A percentile compares a stretch with the other conserved stretches of the same genome.
phyloP scores from a whole-genome alignment of 2,329 filamentous ascomycete genomes.

The Capronia epimyces region DNA sequence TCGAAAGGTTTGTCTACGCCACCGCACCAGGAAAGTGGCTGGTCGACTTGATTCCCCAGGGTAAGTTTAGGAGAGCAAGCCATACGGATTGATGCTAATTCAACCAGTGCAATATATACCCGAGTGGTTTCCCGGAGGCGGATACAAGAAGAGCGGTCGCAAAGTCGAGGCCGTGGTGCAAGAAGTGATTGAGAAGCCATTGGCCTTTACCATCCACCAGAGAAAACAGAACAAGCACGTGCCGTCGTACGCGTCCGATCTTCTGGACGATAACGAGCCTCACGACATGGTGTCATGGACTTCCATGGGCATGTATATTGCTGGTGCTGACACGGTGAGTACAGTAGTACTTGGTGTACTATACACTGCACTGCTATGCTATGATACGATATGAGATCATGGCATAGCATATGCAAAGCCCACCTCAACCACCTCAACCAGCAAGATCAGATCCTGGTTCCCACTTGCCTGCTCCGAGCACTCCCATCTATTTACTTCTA shows the following conservation, averaged over 20 bases:
- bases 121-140: conserved; percentile 43
- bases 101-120: conserved; percentile 37
- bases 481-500: too few species aligned
- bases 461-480: too few species aligned
- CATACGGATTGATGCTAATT: not conserved
- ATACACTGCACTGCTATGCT: too few species aligned
- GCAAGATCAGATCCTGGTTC: too few species aligned
- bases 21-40: conserved; percentile 42
- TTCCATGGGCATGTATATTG: conserved; percentile 40
- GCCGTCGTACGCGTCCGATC: conserved; percentile 40
- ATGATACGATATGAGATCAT: too few species aligned
- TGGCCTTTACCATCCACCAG: conserved; percentile 41
- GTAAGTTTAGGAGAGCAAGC: not conserved
- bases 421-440: too few species aligned
- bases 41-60: conserved; percentile 44
- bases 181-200: conserved; percentile 38
- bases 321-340: conserved; percentile 37
- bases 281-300: conserved; percentile 41
- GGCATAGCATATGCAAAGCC: too few species aligned
- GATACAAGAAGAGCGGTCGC: conserved; percentile 42
- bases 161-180: conserved; percentile 34
- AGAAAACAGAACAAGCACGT: conserved; percentile 33
- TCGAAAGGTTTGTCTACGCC: conserved; percentile 40
- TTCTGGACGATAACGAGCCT: conserved; percentile 36
- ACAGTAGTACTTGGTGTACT: too few species aligned